Base-by-base conservation (phyloP, 2,329 filamentous ascomycete genomes). In the Xylaria arbuscula region DNA sequence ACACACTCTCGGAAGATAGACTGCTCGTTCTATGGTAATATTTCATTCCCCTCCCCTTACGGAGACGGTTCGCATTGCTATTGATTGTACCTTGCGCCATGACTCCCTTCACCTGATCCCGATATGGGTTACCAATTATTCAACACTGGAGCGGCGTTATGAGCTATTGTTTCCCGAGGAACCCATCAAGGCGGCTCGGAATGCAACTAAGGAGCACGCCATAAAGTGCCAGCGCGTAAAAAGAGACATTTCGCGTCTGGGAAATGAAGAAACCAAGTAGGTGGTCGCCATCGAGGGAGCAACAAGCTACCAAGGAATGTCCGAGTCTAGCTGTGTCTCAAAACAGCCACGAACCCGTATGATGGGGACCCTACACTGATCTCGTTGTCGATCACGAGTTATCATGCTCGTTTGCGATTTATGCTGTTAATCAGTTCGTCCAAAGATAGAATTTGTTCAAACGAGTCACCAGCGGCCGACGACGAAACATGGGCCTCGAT, bases 1-100 rank as follows among this genome's bases (percentile, higher is more conserved):
- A 19, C 22, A 32, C 28, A 17, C 19, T 40, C 5, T 5, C 19
- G 19, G 45, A 8, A 51, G 13, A 38, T 11, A 38, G n/a, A n/a
- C n/a, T n/a, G n/a, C n/a, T n/a, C n/a, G n/a, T n/a, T n/a, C n/a
- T n/a, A n/a, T n/a, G n/a, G n/a, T n/a, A 48, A 28, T 28, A 28
- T 5, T 5, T 28, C 28, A 5, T 28, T 5, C 28, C 28, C 5
- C 28, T 28, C 28, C 28, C 85, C 74, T 58, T 8, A 15, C 5
- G 42, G 45, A 48, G n/a, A 59, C 47, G 48, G 19, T 54, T 54
- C 36, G 38, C 28, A 60, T 45, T 11, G 22, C 24, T 40, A n/a
- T 19, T 24, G 19, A 36, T 38, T 40, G 13, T 28, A 45, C 17
- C 22, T 50, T 56, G 17, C 13, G 15, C 57, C 22, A 62, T 62